Percentiles rank a stretch among this genome's conserved stretches.
Evolutionary conservation across 306 rosid species (phyloP).

Genomic region (Acacia crassicarpa): DNA sequence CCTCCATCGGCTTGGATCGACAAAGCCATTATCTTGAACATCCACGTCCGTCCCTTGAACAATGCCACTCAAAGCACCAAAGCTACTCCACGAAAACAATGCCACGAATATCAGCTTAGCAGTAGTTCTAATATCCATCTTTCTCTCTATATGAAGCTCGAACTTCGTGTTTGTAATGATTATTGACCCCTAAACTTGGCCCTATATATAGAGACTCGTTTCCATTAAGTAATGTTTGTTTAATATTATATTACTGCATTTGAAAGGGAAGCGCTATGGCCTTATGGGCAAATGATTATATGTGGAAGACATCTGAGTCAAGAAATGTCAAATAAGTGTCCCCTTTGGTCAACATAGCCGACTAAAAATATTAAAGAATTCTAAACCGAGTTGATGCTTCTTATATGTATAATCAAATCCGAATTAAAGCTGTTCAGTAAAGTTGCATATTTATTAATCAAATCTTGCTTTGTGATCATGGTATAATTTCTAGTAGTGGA

Average conservation of each 20-base stretch:
- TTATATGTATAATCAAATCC: conserved; percentile 6
- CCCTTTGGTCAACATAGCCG: conserved; percentile 44
- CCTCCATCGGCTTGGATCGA: conserved; percentile 38
- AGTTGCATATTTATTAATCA: conserved; percentile 9
- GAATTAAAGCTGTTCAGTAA: conserved; percentile 28
- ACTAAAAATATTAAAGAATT: conserved; percentile 29
- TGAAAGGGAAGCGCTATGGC: conserved; percentile 1
- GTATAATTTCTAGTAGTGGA: conserved; percentile 35
- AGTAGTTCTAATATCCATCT: conserved; percentile 23
- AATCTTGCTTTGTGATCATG: not conserved
- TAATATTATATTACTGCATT: not conserved
- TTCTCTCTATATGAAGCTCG: conserved; percentile 1
- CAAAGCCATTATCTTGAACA: conserved; percentile 21
- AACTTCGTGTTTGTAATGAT: not conserved
- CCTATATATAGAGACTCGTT: conserved; percentile 30
- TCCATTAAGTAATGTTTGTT: not conserved
- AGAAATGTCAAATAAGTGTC: conserved; percentile 27
- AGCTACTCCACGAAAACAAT: conserved; percentile 22
- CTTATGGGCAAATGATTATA: conserved; percentile 1
- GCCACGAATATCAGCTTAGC: conserved; percentile 21
- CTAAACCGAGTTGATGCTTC: conserved; percentile 1
- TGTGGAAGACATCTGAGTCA: not conserved
- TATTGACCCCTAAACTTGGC: not conserved
- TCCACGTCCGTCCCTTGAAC: conserved; percentile 29
- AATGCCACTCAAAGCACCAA: conserved; percentile 26